Conservation (phyloP, 306 rosid genomes). For the Casuarina equisetifolia region DNA sequence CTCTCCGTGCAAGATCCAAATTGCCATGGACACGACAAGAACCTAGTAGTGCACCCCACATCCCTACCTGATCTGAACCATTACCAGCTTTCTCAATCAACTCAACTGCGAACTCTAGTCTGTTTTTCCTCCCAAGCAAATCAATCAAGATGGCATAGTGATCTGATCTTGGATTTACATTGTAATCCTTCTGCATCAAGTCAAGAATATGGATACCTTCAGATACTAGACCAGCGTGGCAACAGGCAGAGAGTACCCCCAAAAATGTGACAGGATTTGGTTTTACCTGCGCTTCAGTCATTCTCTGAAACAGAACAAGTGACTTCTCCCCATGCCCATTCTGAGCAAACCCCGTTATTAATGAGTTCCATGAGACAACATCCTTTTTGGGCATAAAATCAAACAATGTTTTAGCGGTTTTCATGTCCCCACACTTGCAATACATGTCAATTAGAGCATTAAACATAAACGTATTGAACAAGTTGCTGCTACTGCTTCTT, state of each 20-base stretch:
- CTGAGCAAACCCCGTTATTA: conserved; percentile 55
- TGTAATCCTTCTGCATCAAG: conserved; percentile 45
- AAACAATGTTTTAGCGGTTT: conserved; percentile 52
- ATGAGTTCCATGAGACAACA: conserved; percentile 51
- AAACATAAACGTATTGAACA: conserved; percentile 35
- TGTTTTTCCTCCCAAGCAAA: conserved; percentile 63
- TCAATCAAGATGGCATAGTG: conserved; percentile 64
- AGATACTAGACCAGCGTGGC: conserved; percentile 52
- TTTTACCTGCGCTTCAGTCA: conserved; percentile 50
- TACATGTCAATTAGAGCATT: conserved; percentile 66
- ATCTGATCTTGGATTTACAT: conserved; percentile 41
- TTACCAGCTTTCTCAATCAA: conserved; percentile 41
- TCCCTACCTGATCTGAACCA: conserved; percentile 41
- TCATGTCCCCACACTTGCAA: conserved; percentile 58
- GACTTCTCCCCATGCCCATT: conserved; percentile 55
- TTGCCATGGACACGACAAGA: conserved; percentile 57
- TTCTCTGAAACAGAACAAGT: conserved; percentile 42
- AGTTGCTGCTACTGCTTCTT: conserved; percentile 29
- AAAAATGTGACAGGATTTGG: conserved; percentile 67
- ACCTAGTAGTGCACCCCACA: conserved; percentile 68
- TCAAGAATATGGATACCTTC: conserved; percentile 48
- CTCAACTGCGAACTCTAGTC: conserved; percentile 47
- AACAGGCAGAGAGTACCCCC: conserved; percentile 55
- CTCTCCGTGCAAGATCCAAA: conserved; percentile 48
- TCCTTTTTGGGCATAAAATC: conserved; percentile 40